These are phyloP conservation scores for Daedaleopsis nitida DNA, from an alignment of 768 basidiomycete species.

Conservation along the genomic window DNA sequence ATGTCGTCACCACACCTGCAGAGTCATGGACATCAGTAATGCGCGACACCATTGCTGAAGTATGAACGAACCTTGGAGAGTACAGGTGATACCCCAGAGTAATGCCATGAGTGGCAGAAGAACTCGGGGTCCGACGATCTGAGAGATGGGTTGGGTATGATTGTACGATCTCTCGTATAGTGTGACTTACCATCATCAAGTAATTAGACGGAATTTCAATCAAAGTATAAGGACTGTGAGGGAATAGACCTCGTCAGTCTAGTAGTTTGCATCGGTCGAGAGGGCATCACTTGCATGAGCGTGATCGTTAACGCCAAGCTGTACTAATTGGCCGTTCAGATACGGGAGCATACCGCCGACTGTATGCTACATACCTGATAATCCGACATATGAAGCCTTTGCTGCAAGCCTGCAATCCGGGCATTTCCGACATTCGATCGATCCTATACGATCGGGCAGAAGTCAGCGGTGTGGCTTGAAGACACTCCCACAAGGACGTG, in stretches of 20 bases:
- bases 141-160: neutral
- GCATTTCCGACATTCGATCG: slow-evolving; percentile 33
- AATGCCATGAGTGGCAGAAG: slow-evolving; percentile 63
- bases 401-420: slow-evolving; percentile 35
- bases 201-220: slow-evolving; percentile 30
- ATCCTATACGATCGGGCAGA: slow-evolving; percentile 5
- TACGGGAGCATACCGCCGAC: slow-evolving; percentile 11
- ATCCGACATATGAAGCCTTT: slow-evolving; percentile 31
- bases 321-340: neutral
- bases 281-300: neutral
- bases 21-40: neutral
- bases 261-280: neutral
- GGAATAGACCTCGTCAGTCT: slow-evolving; percentile 28
- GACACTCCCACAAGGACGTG: too few species aligned
- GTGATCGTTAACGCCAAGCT: slow-evolving; percentile 1
- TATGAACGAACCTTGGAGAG: slow-evolving; percentile 52
- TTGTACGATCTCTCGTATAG: too few species aligned
- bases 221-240: slow-evolving; percentile 30
- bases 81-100: slow-evolving; percentile 68
- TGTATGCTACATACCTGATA: slow-evolving; percentile 26
- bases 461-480: too few species aligned
- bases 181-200: slow-evolving; percentile 18
- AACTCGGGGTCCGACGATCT: slow-evolving; percentile 57
- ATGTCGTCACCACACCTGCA: slow-evolving; percentile 48
- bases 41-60: too few species aligned